These are phyloP conservation scores for Cyberlindnera xylosilytica DNA, from an alignment of 805 yeast genomes.

Conservation along the genomic window DNA sequence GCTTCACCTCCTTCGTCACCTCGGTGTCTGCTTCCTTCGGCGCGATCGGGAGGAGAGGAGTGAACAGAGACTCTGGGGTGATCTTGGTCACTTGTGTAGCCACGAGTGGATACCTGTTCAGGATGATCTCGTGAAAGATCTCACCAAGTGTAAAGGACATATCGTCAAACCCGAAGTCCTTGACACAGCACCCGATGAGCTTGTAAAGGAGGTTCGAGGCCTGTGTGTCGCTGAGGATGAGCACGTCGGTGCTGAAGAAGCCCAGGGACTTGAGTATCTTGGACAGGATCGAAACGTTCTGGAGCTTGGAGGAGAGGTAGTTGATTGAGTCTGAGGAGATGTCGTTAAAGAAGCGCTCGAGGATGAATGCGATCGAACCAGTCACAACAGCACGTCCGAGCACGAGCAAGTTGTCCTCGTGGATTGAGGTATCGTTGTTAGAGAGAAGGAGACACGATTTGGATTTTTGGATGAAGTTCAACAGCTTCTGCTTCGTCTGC, in stretches of 20 bases:
- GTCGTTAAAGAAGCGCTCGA: slow-evolving; percentile 60
- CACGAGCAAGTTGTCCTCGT: slow-evolving; percentile 45
- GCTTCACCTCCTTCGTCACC: slow-evolving; percentile 36
- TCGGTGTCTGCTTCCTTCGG: slow-evolving; percentile 36
- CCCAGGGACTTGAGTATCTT: slow-evolving; percentile 40
- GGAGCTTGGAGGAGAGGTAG: slow-evolving; percentile 45
- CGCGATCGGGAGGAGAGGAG: slow-evolving; percentile 29
- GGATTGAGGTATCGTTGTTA: slow-evolving; percentile 24
- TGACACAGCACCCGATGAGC: slow-evolving; percentile 65
- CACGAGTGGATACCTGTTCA: slow-evolving; percentile 63
- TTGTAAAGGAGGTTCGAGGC: slow-evolving; percentile 55
- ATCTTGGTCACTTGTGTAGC: slow-evolving; percentile 36
- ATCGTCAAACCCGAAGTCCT: slow-evolving; percentile 77
- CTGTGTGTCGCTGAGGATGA: slow-evolving; percentile 42
- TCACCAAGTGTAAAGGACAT: slow-evolving; percentile 66
- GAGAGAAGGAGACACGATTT: slow-evolving; percentile 54
- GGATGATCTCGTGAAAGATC: slow-evolving; percentile 56
- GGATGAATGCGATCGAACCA: slow-evolving; percentile 54
- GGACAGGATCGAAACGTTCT: slow-evolving; percentile 34
- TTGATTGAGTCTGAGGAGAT: slow-evolving; percentile 53
- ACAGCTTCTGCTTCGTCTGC: slow-evolving; percentile 34
- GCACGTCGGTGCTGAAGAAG: slow-evolving; percentile 23
- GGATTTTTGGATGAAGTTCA: slow-evolving; percentile 55
- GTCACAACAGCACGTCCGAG: slow-evolving; percentile 57
- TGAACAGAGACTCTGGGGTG: slow-evolving; percentile 23